Evolutionary conservation across 2,329 filamentous ascomycete species (phyloP), one percentile per base, ranked within the genome.

Genomic region (Colletotrichum coccodes): DNA sequence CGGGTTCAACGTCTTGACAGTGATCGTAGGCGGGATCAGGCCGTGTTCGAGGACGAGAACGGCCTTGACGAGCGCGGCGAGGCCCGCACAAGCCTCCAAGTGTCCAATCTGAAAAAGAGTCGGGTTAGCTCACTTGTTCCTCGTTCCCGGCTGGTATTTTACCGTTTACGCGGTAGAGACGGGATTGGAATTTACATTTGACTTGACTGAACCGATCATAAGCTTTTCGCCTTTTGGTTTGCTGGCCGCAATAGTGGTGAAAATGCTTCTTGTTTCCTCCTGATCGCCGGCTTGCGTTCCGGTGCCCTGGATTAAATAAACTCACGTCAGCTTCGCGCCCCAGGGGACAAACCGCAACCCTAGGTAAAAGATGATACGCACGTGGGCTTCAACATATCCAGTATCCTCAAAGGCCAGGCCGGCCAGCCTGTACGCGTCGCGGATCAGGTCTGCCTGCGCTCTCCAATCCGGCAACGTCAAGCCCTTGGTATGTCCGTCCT

Each of bases 281-380:
- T 86, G 85, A 67, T 89, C 87, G 3, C 87, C 87, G 2, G 83
- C 83, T 34, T 79, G 79, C 26, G 87, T 89, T 12, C 86, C 87
- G 0, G 87, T 89, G n/a, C 86, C 82, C 47, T 50, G 16, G 9
- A 49, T 2, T 12, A 12, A 14, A 14, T 11, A 23, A 1, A 6
- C 3, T 3, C n/a, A n/a, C n/a, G 42, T 44, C 8, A 44, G 42
- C 42, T 44, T n/a, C n/a, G n/a, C n/a, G n/a, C n/a, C n/a, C n/a
- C n/a, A n/a, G n/a, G n/a, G n/a, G n/a, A 18, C 7, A 21, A 44
- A 16, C 7, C 7, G 12, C 18, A 16, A 18, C 18, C 7, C 18
- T 3, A 30, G 30, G 16, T 16, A 11, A 14, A 30, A 16, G 18
- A 30, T 30, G 8, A 30, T 9, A 36, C 52, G 3, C 21, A 80